Evolutionary conservation across 108 stramenopile genomes (phyloP), one percentile per base, ranked within the genome.

Genomic region (Licmophora abbreviata): DNA sequence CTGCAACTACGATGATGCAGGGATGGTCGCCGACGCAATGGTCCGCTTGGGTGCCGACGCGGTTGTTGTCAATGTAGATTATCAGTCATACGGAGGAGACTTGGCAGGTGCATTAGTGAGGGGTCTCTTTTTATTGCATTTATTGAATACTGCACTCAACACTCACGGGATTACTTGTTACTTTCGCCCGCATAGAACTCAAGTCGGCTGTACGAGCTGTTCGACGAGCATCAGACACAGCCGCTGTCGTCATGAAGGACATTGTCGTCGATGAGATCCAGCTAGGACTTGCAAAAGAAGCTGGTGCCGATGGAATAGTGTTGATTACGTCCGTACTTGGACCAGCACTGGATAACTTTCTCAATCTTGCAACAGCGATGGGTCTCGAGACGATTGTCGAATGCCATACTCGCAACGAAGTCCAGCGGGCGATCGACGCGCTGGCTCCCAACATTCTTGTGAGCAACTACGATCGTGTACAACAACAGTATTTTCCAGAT

Each of bases 251-350:
- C 22, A 86, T 92, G 86, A 92, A 92, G 52, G 91, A 92, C 52
- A 86, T 92, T 63, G 84, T 92, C 21, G 86, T 92, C 41, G 91
- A 92, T 53, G 91, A 92, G 54, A 77, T 92, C 34, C 91, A 92
- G 53, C 51, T 92, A 49, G 91, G 86, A 41, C 49, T 92, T 29
- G 91, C 91, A 44, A 85, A 85, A 58, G 91, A 92, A 40, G 81
- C 91, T 0, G 91, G 91, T 20, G 84, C 82, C 34, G 86, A 92
- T 66, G 91, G 86, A 17, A 69, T 92, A 28, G 31, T 92, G 21
- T 56, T 92, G 30, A 81, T 85, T 48, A 82, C 91, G 2, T 66
- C 67, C 31, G 91, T 92, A 0, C 52, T 92, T 54, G 91, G 91
- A 2, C 86, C 86, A 3, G 70, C 84, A 2, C 44, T 92, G 38